phyloP scores from a whole-genome alignment of 129 eudicot genomes.

The Kitagawia praeruptora region DNA sequence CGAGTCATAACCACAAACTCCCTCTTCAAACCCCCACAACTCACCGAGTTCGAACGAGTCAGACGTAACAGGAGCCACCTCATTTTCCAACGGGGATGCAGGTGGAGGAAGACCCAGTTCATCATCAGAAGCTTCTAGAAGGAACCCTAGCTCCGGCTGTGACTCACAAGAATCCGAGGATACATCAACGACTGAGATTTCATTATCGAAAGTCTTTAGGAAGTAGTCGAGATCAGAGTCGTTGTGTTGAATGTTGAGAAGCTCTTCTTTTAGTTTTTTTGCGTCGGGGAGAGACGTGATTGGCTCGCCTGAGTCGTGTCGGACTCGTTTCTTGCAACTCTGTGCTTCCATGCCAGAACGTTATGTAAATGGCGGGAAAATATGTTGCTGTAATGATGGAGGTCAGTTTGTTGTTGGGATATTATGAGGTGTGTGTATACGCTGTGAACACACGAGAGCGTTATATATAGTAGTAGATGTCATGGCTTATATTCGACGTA shows the following conservation, averaged over 20 bases:
- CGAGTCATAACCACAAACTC: conserved; percentile 46
- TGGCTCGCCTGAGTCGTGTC: conserved; percentile 42
- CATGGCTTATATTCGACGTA: too few relatives aligned
- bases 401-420: neutral
- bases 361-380: too few relatives aligned
- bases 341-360: conserved; percentile 22
- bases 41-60: conserved; percentile 41
- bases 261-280: conserved; percentile 44
- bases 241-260: conserved; percentile 27
- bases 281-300: conserved; percentile 33
- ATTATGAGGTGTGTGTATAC: too few relatives aligned
- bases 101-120: conserved; percentile 58
- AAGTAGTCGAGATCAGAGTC: conserved; percentile 63
- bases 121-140: conserved; percentile 49
- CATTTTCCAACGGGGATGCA: conserved; percentile 17
- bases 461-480: neutral
- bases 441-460: neutral
- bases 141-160: conserved; percentile 39
- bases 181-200: conserved; percentile 31
- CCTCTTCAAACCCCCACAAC: conserved; percentile 39
- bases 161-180: conserved; percentile 32
- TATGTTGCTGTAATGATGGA: too few relatives aligned
- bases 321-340: conserved; percentile 37
- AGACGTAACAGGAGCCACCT: conserved; percentile 28
- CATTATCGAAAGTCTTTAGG: conserved; percentile 60